Base-by-base conservation (phyloP, 345 rosid species). In the Melaleuca quinquenervia region DNA sequence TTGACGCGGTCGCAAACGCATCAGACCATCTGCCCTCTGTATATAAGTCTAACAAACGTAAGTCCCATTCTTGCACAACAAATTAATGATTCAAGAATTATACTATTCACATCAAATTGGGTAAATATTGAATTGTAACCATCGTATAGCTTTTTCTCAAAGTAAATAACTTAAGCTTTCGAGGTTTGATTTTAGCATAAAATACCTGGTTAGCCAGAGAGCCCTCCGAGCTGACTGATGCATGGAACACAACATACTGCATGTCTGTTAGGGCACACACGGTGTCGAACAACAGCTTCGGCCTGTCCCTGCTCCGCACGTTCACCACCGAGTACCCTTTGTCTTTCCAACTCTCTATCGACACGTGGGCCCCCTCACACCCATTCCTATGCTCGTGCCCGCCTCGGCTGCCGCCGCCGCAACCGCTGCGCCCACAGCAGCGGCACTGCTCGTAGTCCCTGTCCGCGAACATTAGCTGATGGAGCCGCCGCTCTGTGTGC, bases 201-300 rank as follows among this genome's bases (percentile, higher is more conserved):
- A 6, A 6, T 89, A 95, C 98, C 93, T 95, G 98, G 83, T 95
- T 93, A 29, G 99, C 98, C 75, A 91, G 87, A 24, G 85, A 50
- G 13, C 96, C 98, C 87, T 84, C 91, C 5, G 98, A 96, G 87
- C 94, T 90, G 50, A 95, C 93, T 0, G 93, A 95, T 2, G 98
- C 99, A 82, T 97, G 99, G 88, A 95, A 96, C 83, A 97, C 98
- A 0, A 95, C 94, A 50, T 95, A 97, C 74, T 95, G 90, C 91
- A 96, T 83, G 82, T 97, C 98, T 5, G 96, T 96, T 29, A 96
- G 88, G 3, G 91, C 95, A 32, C 98, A 97, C 3, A 97, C 90
- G 0, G 98, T 96, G 88, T 97, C 98, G 50, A 94, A 97, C 87
- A 97, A 84, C 82, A 97, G 91, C 89, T 97, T 96, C 8, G 96